phyloP scores from a whole-genome alignment of 2,329 filamentous ascomycete genomes.

The Cercospora canescens region DNA sequence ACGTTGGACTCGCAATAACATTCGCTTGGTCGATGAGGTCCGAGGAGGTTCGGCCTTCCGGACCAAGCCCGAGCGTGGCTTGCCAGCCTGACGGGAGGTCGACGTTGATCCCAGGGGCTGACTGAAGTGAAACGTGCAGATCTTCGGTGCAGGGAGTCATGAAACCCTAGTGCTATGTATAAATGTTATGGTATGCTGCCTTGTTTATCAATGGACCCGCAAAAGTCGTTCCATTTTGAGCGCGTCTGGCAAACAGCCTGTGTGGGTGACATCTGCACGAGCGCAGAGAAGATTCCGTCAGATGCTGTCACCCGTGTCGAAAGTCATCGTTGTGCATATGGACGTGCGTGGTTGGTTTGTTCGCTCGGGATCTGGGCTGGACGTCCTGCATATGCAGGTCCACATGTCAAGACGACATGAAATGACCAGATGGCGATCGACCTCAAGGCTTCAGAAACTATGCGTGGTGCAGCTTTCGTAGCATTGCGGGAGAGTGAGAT shows the following conservation, averaged over 20 bases:
- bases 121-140: not conserved
- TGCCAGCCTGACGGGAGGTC: not conserved
- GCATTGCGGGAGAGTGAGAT: not conserved
- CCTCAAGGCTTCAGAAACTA: not conserved
- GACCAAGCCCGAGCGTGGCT: not conserved
- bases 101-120: not conserved
- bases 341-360: not conserved
- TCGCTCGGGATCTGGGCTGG: not conserved
- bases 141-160: not conserved
- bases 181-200: not conserved
- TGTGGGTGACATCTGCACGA: not conserved
- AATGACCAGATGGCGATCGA: not conserved
- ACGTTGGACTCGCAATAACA: not conserved
- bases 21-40: not conserved
- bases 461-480: not conserved
- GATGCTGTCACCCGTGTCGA: not conserved
- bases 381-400: not conserved
- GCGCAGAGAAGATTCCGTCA: not conserved
- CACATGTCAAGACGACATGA: not conserved
- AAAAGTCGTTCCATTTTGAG: too few relatives aligned
- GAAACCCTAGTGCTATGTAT: not conserved
- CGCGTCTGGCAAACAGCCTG: not conserved
- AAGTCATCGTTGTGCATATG: not conserved
- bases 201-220: too few relatives aligned
- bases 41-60: not conserved